A percentile compares a stretch with the other conserved stretches of the same genome.
Conservation (phyloP, 495 filamentous ascomycete species). For the Pseudotulostoma volvatum region DNA sequence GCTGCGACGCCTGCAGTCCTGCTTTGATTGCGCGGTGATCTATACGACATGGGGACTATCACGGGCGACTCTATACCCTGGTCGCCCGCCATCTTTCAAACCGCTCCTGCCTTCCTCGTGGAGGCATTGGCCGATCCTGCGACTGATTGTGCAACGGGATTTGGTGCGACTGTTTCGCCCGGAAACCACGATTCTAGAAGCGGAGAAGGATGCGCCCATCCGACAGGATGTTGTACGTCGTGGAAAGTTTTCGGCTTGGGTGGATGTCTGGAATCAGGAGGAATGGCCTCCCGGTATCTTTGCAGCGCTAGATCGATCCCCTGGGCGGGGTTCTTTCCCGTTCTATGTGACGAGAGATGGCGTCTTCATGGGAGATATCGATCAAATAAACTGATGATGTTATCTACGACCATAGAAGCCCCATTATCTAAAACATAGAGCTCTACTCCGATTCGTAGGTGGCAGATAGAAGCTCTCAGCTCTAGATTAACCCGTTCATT, state of each 20-base stretch:
- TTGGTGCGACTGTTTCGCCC: conserved; percentile 35
- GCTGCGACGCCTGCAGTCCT: conserved; percentile 19
- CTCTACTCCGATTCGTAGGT: too few species aligned
- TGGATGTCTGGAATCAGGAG: conserved; percentile 30
- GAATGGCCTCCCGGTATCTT: conserved; percentile 25
- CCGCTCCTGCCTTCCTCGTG: conserved; percentile 31
- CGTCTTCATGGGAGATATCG: neutral
- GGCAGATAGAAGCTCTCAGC: too few species aligned
- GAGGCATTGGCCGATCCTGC: conserved; percentile 26
- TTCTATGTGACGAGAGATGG: neutral
- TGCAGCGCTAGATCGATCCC: neutral
- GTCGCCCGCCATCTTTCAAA: conserved; percentile 19
- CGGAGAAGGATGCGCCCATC: conserved; percentile 30
- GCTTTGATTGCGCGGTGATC: conserved; percentile 26
- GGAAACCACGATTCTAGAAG: conserved; percentile 39
- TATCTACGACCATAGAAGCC: too few species aligned
- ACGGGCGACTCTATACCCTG: conserved; percentile 20
- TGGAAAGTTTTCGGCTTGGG: conserved; percentile 26
- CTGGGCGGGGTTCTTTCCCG: neutral
- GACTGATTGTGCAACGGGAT: conserved; percentile 30
- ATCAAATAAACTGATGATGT: too few species aligned
- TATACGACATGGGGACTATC: conserved; percentile 17
- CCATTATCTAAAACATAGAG: too few species aligned
- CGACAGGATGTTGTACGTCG: conserved; percentile 24
- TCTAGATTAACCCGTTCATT: too few species aligned